phyloP scores from a whole-genome alignment of 352 stramenopile species.

The Globisporangium paroecandrum region DNA sequence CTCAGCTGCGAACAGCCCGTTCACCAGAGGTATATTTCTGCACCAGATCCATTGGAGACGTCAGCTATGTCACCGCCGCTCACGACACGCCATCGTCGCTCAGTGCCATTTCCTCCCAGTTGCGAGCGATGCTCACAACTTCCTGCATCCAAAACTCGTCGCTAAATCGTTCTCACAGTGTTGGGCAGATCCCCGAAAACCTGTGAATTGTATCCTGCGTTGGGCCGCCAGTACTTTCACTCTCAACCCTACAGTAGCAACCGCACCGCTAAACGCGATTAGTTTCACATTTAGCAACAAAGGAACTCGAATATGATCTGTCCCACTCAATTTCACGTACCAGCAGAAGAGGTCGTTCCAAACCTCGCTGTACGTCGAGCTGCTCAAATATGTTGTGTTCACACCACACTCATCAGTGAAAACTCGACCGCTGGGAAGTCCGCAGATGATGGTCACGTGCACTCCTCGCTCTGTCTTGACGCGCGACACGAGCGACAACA shows the following conservation, averaged over 20 bases:
- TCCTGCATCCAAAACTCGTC: conserved; percentile 11
- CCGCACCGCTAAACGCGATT: not conserved
- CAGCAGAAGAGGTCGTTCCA: conserved; percentile 18
- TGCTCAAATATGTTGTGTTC: not conserved
- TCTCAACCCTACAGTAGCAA: conserved; percentile 5
- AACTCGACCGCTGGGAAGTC: conserved; percentile 1
- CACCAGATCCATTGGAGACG: too few species aligned
- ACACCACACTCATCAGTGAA: not conserved
- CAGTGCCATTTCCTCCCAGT: conserved; percentile 4
- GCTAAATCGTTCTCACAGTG: not conserved
- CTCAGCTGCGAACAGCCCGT: too few species aligned
- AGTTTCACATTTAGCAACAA: too few species aligned
- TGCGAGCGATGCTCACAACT: conserved; percentile 2
- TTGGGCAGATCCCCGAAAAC: not conserved
- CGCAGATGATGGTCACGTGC: conserved; percentile 1
- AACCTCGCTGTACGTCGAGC: not conserved
- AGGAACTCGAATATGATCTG: too few species aligned
- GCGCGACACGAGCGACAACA: conserved; percentile 9
- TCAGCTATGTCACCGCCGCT: too few species aligned
- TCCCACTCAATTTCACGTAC: not conserved
- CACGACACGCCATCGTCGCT: not conserved
- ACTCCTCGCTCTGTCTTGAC: not conserved
- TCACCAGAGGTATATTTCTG: too few species aligned
- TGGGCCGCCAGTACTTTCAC: not conserved
- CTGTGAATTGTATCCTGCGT: not conserved